Base-by-base conservation (phyloP, 179 eudicot species). In the Sideroxylon spinosum region DNA sequence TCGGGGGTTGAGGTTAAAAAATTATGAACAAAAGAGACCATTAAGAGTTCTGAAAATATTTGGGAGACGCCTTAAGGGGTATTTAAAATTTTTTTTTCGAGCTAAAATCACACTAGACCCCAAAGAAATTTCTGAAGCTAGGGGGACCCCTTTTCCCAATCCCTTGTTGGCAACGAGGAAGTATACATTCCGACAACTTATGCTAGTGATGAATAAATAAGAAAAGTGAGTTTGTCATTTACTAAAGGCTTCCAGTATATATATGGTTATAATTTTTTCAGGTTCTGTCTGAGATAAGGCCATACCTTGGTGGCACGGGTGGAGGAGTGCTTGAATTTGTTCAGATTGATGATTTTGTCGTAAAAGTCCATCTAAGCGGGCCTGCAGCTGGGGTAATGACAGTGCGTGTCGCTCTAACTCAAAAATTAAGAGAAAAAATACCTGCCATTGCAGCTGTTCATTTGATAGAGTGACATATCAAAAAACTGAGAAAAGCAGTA, bases 341-440 rank as follows among this genome's bases (percentile, higher is more conserved):
- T 61, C 70, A 82, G 72, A 94, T 94, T 13, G 76, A 89, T 0
- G 93, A 85, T 53, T 87, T 86, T 49, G 83, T 89, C 10, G 93
- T 93, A 23, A 87, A 71, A 83, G 98, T 94, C 46, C 83, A 89
- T 66, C 85, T 94, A 5, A 85, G 87, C 69, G 98, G 98, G 26
- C 97, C 98, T 8, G 98, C 98, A 71, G 94, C 98, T 20, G 88
- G 90, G 23, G 98, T 94, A 59, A 91, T 91, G 97, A 94, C 98
- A 6, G 97, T 94, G 14, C 95, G 97, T 7, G 98, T 94, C 55
- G 96, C 97, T 61, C 86, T 94, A 37, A 89, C 98, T 3, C 98
- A 94, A 82, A 94, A 92, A 82, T 77, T 94, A 78, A 86, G 94
- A 85, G 98, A 94, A 71, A 93, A 90, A 81, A 94, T 94, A 71